Conservation (phyloP, 441 rosid genomes). For the Isatis lusitanica region DNA sequence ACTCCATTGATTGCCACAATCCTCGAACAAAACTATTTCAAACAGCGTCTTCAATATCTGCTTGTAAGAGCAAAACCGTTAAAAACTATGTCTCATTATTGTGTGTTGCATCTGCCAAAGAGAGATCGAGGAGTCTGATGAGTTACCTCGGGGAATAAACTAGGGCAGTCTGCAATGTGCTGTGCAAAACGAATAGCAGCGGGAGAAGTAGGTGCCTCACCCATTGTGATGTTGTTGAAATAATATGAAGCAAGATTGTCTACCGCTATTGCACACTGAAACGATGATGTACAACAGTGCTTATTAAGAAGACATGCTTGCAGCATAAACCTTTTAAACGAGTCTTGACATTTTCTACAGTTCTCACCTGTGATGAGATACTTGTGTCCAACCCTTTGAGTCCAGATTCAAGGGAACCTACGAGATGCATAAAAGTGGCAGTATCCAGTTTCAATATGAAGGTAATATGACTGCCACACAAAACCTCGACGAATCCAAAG, state of each 20-base stretch:
- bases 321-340: not conserved
- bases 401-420: slow-evolving; percentile 96
- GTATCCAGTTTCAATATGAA: slow-evolving; percentile 81
- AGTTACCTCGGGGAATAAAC: slow-evolving; percentile 90
- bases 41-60: slow-evolving; percentile 94
- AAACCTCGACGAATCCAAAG: slow-evolving; percentile 91
- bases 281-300: slow-evolving; percentile 22
- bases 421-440: slow-evolving; percentile 90
- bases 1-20: slow-evolving; percentile 98
- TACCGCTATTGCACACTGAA: slow-evolving; percentile 94
- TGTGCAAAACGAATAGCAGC: slow-evolving; percentile 77
- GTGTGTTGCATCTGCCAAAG: not conserved
- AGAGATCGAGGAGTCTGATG: slow-evolving; percentile 1
- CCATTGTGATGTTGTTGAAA: slow-evolving; percentile 92
- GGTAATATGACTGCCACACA: slow-evolving; percentile 73
- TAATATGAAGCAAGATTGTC: slow-evolving; percentile 95
- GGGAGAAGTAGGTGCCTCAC: slow-evolving; percentile 78
- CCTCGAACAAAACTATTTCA: slow-evolving; percentile 95
- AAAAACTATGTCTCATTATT: not conserved
- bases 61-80: slow-evolving; percentile 27
- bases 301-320: slow-evolving; percentile 5
- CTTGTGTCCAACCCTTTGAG: slow-evolving; percentile 84
- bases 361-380: slow-evolving; percentile 90
- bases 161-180: slow-evolving; percentile 86
- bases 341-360: slow-evolving; percentile 4